Evolutionary conservation across 2,329 filamentous ascomycete genomes (phyloP), one percentile per base, ranked within the genome.

Genomic region (Colletotrichum scovillei): DNA sequence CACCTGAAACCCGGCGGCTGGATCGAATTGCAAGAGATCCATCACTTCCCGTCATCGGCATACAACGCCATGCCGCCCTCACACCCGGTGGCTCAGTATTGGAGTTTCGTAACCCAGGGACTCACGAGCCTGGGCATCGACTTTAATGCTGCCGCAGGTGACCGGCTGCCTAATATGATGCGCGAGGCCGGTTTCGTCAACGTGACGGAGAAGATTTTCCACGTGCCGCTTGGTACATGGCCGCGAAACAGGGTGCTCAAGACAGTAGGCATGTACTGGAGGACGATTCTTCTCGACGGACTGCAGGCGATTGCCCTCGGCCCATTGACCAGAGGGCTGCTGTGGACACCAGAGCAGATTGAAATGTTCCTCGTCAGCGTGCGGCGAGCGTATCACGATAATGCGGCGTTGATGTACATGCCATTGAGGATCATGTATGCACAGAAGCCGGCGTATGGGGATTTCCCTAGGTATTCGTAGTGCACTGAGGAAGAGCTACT

Each of bases 211-310:
- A 82, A 82, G 22, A 78, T 86, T 16, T 86, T 88, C 67, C 86
- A 87, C 78, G 82, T 90, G 4, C 89, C 89, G 1, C 85, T 90
- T 46, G 89, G 88, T 0, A 84, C 85, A 0, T 90, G 88, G 88
- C 85, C 88, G 4, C 86, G 84, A 72, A 88, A 89, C 72, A 84
- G 85, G 68, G 81, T 84, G 4, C 78, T 88, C 60, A 89, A 89
- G 78, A 83, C 84, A 59, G 87, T 89, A 24, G 88, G 88, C 0
- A 76, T 87, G 19, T 88, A 88, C 77, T 88, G 86, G 86, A 82
- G 85, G 58, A 87, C 85, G 8, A 86, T 88, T 55, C 78, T 89
- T 57, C 79, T 86, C 2, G 86, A 88, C 74, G 87, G 86, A 14
- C 77, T 88, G 16, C 85, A 88, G 74, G 87, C 86, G 7, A 88